These are phyloP conservation scores for Calonectria montana DNA, from an alignment of 2,329 filamentous ascomycete species.

Conservation along the genomic window DNA sequence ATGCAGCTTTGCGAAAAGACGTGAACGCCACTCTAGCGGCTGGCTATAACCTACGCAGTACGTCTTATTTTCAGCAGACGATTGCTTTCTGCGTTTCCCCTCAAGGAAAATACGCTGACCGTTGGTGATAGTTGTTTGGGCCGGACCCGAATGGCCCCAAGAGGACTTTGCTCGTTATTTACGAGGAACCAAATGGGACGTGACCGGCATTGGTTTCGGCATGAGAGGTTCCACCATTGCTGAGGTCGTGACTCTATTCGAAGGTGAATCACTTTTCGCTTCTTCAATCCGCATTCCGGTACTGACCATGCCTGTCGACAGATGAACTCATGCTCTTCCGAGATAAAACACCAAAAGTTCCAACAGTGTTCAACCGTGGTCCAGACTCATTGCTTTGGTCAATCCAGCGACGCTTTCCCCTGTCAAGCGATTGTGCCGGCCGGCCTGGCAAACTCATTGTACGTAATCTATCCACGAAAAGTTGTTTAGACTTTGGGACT, in stretches of 20 bases:
- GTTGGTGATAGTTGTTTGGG: neutral
- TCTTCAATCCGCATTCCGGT: neutral
- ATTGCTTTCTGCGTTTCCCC: no score
- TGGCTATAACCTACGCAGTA: neutral
- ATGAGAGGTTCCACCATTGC: neutral
- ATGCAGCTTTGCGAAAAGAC: neutral
- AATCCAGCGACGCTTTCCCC: neutral
- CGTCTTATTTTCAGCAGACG: neutral
- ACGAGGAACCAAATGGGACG: neutral
- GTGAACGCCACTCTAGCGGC: neutral
- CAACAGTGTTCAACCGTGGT: neutral
- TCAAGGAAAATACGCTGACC: neutral
- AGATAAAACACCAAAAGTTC: neutral
- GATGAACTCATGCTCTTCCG: conserved; percentile 3
- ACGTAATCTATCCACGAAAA: neutral
- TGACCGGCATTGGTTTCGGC: neutral
- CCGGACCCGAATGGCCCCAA: neutral
- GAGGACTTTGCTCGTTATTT: neutral
- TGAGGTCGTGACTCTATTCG: neutral
- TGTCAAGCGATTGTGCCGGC: neutral
- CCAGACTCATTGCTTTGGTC: neutral
- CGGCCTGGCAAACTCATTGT: neutral
- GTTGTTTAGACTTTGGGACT: neutral
- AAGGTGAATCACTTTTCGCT: neutral
- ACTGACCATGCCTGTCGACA: neutral